Evolutionary conservation across 2,329 filamentous ascomycete species (phyloP).

Genomic region (Botrytis galanthina): DNA sequence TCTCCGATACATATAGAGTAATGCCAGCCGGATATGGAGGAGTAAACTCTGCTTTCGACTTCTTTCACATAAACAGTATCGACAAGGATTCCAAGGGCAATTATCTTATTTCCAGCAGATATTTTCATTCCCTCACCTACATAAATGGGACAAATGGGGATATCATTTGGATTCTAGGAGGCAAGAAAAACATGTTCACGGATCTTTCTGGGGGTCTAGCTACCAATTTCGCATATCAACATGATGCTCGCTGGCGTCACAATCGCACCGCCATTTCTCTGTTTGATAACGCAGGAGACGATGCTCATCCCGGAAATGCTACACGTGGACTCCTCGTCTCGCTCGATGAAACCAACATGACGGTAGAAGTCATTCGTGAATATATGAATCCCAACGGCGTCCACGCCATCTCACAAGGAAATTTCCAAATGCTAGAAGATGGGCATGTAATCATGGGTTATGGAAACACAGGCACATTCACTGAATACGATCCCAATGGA

Average conservation of each 20-base stretch:
- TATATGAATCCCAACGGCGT: slow-evolving; percentile 30
- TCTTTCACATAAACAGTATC: slow-evolving; percentile 40
- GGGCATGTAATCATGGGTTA: slow-evolving; percentile 33
- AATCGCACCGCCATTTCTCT: slow-evolving; percentile 32
- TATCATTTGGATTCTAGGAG: slow-evolving; percentile 50
- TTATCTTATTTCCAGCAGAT: slow-evolving; percentile 49
- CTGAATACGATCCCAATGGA: slow-evolving; percentile 36
- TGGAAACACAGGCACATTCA: slow-evolving; percentile 30
- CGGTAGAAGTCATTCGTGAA: slow-evolving; percentile 25
- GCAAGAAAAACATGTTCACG: slow-evolving; percentile 46
- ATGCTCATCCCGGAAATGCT: slow-evolving; percentile 22
- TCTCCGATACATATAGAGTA: slow-evolving; percentile 39
- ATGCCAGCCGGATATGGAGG: slow-evolving; percentile 40
- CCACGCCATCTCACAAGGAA: slow-evolving; percentile 30
- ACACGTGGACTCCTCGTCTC: slow-evolving; percentile 32
- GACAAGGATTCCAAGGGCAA: slow-evolving; percentile 44
- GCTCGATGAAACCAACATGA: slow-evolving; percentile 27
- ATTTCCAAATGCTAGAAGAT: slow-evolving; percentile 30
- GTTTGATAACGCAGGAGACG: slow-evolving; percentile 31
- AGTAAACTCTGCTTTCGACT: slow-evolving; percentile 44
- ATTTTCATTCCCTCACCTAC: slow-evolving; percentile 48
- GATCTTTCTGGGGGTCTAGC: slow-evolving; percentile 37
- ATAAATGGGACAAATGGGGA: slow-evolving; percentile 46
- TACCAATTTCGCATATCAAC: slow-evolving; percentile 50
- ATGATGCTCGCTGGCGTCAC: slow-evolving; percentile 45